A percentile compares a stretch with the other conserved stretches of the same genome.
phyloP scores from a whole-genome alignment of 371 early-diverging fungal genomes.

The Rhizopus arrhizus region DNA sequence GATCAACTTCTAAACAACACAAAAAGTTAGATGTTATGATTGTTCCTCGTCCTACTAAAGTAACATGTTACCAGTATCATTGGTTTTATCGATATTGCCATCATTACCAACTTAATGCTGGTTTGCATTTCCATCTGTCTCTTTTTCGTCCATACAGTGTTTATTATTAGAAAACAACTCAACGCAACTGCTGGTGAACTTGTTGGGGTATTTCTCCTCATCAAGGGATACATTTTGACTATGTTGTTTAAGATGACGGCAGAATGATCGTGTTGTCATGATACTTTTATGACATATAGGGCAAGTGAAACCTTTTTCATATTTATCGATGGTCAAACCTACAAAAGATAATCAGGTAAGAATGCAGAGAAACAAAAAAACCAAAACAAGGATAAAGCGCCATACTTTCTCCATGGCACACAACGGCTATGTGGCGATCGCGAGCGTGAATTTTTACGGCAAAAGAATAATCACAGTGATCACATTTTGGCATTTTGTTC shows the following conservation, averaged over 20 bases:
- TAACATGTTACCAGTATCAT: slow-evolving; percentile 15
- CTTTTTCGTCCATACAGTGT: slow-evolving; percentile 21
- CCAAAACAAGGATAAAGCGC: slow-evolving; percentile 13
- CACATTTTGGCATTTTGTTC: slow-evolving; percentile 21
- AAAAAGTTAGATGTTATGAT: slow-evolving; percentile 15
- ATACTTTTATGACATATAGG: slow-evolving; percentile 18
- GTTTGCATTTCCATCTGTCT: slow-evolving; percentile 17
- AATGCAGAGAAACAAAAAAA: background rate
- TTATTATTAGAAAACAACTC: slow-evolving; percentile 15
- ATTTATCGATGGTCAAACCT: slow-evolving; percentile 18
- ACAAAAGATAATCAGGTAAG: slow-evolving; percentile 18
- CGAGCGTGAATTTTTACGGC: slow-evolving; percentile 17
- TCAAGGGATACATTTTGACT: slow-evolving; percentile 12
- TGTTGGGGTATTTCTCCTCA: slow-evolving; percentile 11
- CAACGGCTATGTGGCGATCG: slow-evolving; percentile 18
- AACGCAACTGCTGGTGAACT: slow-evolving; percentile 15
- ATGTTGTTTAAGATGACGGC: slow-evolving; percentile 12
- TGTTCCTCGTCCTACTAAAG: slow-evolving; percentile 16
- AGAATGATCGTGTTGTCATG: slow-evolving; percentile 19
- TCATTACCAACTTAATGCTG: slow-evolving; percentile 18
- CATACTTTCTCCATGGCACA: slow-evolving; percentile 23
- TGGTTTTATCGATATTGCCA: slow-evolving; percentile 16
- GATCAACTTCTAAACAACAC: slow-evolving; percentile 15
- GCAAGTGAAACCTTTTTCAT: slow-evolving; percentile 20
- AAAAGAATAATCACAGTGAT: slow-evolving; percentile 15